Conservation (phyloP, 257 asterid species). For the Lantana camara region DNA sequence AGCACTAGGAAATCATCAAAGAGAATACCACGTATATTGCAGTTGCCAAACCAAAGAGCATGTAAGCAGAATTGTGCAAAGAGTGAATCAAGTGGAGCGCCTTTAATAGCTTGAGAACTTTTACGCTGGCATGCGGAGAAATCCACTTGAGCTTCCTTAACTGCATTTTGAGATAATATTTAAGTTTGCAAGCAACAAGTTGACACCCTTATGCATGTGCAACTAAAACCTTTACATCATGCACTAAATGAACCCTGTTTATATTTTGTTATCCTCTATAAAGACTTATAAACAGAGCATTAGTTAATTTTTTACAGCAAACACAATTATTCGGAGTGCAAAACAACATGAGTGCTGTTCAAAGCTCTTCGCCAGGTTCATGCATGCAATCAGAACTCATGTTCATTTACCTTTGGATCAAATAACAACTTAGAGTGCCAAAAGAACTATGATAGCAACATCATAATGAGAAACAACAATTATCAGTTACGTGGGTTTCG, state of each 20-base stretch:
- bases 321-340: not conserved
- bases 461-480: slow-evolving; percentile 1
- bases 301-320: not conserved
- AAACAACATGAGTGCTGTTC: not conserved
- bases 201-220: slow-evolving; percentile 15
- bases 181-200: slow-evolving; percentile 17
- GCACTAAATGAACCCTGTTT: slow-evolving; percentile 19
- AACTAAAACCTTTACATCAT: slow-evolving; percentile 20
- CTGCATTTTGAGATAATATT: slow-evolving; percentile 31
- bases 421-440: not conserved
- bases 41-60: slow-evolving; percentile 93
- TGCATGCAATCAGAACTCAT: not conserved
- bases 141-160: slow-evolving; percentile 39
- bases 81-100: slow-evolving; percentile 83
- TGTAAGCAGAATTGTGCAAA: slow-evolving; percentile 92
- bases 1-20: slow-evolving; percentile 17
- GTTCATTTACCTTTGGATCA: not conserved
- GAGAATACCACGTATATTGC: slow-evolving; percentile 78
- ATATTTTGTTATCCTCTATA: slow-evolving; percentile 6
- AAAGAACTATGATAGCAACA: not conserved
- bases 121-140: slow-evolving; percentile 57
- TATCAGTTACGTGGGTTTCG: slow-evolving; percentile 9
- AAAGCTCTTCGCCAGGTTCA: not conserved
- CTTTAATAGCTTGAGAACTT: slow-evolving; percentile 74
- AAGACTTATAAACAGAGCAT: slow-evolving; percentile 3